These are phyloP conservation scores for Pezicula neosporulosa DNA, from an alignment of 2,329 filamentous ascomycete species.

Conservation along the genomic window DNA sequence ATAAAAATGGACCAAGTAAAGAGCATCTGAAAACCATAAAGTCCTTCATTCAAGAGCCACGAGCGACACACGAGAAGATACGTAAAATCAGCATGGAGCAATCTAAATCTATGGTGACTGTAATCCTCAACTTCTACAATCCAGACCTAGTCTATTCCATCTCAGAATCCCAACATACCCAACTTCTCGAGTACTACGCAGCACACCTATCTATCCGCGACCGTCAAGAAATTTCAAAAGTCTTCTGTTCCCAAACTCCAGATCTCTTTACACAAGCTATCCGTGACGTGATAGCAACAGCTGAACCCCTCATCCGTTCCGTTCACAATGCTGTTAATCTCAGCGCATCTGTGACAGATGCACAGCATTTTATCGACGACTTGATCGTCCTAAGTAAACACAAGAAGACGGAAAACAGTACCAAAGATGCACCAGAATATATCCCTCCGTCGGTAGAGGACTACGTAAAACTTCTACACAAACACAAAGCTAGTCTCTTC, in stretches of 20 bases:
- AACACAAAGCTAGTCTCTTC: conserved; percentile 61
- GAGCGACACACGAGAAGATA: conserved; percentile 54
- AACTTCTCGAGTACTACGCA: conserved; percentile 67
- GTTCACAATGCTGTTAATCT: conserved; percentile 72
- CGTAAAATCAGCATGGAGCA: conserved; percentile 51
- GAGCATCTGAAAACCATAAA: conserved; percentile 59
- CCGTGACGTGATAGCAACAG: conserved; percentile 61
- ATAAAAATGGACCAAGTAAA: conserved; percentile 54
- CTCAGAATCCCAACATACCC: conserved; percentile 56
- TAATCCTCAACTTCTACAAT: conserved; percentile 57
- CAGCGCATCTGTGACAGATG: conserved; percentile 62
- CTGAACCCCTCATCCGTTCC: conserved; percentile 70
- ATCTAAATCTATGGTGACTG: conserved; percentile 58
- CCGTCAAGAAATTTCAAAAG: conserved; percentile 64
- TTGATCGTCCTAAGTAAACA: conserved; percentile 51
- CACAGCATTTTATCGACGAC: conserved; percentile 67
- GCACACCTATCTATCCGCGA: conserved; percentile 70
- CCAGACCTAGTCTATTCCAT: conserved; percentile 42
- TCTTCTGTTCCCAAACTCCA: conserved; percentile 65
- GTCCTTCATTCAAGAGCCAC: conserved; percentile 48
- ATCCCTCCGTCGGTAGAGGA: conserved; percentile 61
- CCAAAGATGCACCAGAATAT: conserved; percentile 26
- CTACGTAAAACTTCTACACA: conserved; percentile 63
- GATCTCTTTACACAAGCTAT: conserved; percentile 70
- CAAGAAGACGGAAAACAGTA: conserved; percentile 16